These are phyloP conservation scores for Gnomoniopsis smithogilvyi DNA, from an alignment of 2,329 filamentous ascomycete species.

Conservation along the genomic window DNA sequence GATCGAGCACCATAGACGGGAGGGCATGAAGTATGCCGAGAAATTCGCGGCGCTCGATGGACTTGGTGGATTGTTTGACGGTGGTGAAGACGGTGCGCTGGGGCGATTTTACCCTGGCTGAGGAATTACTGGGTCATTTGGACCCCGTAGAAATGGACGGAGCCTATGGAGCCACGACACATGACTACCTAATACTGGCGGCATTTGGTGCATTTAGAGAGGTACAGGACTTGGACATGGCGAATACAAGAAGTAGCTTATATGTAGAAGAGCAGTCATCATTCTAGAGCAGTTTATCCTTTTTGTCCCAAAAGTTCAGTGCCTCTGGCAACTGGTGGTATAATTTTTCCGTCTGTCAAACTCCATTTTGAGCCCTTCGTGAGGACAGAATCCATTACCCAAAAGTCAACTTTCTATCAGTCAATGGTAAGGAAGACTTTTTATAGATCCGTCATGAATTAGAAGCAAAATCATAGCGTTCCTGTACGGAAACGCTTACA, in stretches of 20 bases:
- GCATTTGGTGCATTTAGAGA: neutral
- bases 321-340: neutral
- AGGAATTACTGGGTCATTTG: neutral
- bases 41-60: slow-evolving; percentile 57
- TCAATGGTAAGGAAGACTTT: neutral
- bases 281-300: neutral
- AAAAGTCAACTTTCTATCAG: neutral
- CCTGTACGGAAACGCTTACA: neutral
- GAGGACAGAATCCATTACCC: neutral
- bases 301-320: neutral
- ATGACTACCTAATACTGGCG: neutral
- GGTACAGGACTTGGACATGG: too few species aligned
- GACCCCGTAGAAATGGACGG: too few species aligned
- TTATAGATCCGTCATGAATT: neutral
- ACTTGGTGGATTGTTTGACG: slow-evolving; percentile 49
- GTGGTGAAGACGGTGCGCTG: slow-evolving; percentile 49
- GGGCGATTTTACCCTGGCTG: slow-evolving; percentile 37
- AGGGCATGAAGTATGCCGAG: slow-evolving; percentile 51
- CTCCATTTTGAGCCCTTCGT: neutral
- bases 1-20: slow-evolving; percentile 52
- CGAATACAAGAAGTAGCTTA: neutral
- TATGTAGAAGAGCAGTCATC: neutral
- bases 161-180: neutral
- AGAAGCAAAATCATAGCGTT: neutral
- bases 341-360: neutral